Conservation (phyloP, 306 rosid genomes). For the Sicyos baderoa region DNA sequence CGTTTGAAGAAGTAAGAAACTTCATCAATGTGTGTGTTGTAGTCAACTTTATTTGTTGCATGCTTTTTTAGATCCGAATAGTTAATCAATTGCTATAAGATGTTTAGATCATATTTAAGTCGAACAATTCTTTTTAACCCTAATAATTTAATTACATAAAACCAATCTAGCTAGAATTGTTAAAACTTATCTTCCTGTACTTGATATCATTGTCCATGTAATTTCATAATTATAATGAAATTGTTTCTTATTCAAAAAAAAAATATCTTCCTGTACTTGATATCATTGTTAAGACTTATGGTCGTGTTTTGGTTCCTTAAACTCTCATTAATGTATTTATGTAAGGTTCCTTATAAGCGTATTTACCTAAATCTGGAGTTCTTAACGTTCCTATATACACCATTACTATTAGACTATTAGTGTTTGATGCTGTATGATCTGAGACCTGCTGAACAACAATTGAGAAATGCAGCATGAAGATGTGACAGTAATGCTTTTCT, state of each 20-base stretch:
- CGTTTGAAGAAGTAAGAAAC: slow-evolving; percentile 32
- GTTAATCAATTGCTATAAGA: slow-evolving; percentile 1
- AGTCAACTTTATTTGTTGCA: slow-evolving; percentile 16
- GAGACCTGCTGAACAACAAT: slow-evolving; percentile 1
- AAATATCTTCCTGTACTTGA: not conserved
- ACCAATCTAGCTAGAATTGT: not conserved
- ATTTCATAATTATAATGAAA: no score
- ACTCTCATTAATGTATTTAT: not conserved
- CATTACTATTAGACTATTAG: slow-evolving; percentile 6
- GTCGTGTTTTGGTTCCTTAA: not conserved
- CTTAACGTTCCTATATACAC: not conserved
- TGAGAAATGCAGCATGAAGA: not conserved
- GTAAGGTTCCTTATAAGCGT: not conserved
- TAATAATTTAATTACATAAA: not conserved
- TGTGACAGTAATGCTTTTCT: not conserved
- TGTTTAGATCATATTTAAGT: not conserved
- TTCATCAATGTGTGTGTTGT: slow-evolving; percentile 22
- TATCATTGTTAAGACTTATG: not conserved
- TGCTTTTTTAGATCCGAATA: slow-evolving; percentile 10
- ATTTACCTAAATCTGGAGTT: not conserved
- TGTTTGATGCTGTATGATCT: not conserved
- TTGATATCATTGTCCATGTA: no score
- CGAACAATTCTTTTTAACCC: not conserved
- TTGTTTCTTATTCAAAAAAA: no score
- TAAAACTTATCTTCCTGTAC: not conserved